phyloP scores from a whole-genome alignment of 208 protist species.

The Porcisia deanei region DNA sequence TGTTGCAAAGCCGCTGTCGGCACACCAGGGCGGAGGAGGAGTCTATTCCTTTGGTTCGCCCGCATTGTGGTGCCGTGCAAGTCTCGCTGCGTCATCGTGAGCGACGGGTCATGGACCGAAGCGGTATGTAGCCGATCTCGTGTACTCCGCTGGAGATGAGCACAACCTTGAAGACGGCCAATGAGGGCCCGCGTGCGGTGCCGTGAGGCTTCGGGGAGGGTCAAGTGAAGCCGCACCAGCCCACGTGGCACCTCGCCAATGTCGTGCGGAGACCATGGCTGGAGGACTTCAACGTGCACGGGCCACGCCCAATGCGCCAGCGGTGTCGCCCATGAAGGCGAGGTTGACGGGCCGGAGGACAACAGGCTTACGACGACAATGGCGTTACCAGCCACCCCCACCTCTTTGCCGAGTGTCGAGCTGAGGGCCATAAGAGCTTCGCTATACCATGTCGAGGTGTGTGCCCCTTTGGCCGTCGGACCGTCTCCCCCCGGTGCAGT shows the following conservation, averaged over 20 bases:
- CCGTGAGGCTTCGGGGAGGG: constrained; percentile 35
- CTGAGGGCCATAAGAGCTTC: constrained; percentile 18
- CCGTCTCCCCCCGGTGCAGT: neutral
- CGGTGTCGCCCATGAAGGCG: constrained; percentile 12
- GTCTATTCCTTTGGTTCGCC: constrained; percentile 23
- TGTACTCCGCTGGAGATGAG: constrained; percentile 3
- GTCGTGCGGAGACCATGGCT: constrained; percentile 6
- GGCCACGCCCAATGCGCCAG: constrained; percentile 31
- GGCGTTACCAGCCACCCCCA: constrained; percentile 26
- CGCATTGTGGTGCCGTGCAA: constrained; percentile 25
- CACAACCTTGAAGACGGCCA: constrained; percentile 40
- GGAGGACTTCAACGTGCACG: constrained; percentile 36
- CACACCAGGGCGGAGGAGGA: constrained; percentile 7
- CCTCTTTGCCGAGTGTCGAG: neutral
- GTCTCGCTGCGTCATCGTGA: constrained; percentile 23
- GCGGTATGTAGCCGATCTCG: constrained; percentile 20
- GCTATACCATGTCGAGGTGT: constrained; percentile 16
- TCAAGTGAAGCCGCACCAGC: constrained; percentile 38
- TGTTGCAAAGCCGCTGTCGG: neutral
- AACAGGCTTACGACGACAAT: constrained; percentile 28
- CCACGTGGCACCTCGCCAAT: neutral
- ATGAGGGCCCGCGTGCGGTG: constrained; percentile 53
- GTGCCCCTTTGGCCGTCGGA: neutral
- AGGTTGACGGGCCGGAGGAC: neutral
- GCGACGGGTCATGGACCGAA: constrained; percentile 15